Conservation (phyloP, 805 yeast species). For the Saccharomyces mikatae region DNA sequence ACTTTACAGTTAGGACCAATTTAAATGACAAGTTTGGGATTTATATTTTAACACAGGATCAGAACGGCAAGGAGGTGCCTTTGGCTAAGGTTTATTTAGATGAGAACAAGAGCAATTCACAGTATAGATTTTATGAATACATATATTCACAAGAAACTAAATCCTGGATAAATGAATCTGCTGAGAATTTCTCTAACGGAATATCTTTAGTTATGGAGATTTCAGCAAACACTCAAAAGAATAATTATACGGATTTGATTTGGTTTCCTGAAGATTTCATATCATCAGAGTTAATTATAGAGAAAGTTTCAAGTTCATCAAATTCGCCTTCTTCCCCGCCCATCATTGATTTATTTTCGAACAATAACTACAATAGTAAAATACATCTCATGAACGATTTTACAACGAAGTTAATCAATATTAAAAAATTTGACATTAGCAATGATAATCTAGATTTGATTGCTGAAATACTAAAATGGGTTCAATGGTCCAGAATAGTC, state of each 20-base stretch:
- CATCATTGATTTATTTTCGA: conserved; percentile 26
- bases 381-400: conserved; percentile 22
- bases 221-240: conserved; percentile 2
- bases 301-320: neutral
- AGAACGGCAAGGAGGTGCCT: conserved; percentile 2
- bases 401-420: conserved; percentile 19
- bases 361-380: conserved; percentile 4
- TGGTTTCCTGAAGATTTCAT: conserved; percentile 24
- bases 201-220: conserved; percentile 23
- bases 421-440: conserved; percentile 23
- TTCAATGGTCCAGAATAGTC: conserved; percentile 22
- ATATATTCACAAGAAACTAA: conserved; percentile 13
- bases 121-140: conserved; percentile 24
- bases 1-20: conserved; percentile 19
- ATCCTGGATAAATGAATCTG: conserved; percentile 25
- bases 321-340: conserved; percentile 6
- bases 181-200: conserved; percentile 23
- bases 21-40: conserved; percentile 26
- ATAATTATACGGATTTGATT: neutral
- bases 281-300: conserved; percentile 17
- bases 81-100: conserved; percentile 23
- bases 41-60: conserved; percentile 11
- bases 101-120: conserved; percentile 14
- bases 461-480: conserved; percentile 25
- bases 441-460: conserved; percentile 27